phyloP scores from a whole-genome alignment of 106 monocot genomes.

The Platanthera zijinensis region DNA sequence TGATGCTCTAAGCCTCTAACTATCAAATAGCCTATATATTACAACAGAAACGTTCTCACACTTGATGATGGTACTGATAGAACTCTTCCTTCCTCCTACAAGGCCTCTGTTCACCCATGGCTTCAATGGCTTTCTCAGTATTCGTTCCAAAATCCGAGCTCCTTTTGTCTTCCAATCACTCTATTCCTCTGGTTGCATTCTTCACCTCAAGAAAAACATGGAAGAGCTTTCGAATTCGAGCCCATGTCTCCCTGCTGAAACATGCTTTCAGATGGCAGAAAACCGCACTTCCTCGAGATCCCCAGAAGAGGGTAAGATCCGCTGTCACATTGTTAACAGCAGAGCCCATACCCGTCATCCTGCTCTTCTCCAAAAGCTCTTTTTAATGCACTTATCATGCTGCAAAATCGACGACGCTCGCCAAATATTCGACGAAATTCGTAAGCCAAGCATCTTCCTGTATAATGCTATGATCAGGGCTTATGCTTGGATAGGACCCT shows the following conservation, averaged over 20 bases:
- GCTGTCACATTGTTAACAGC: conserved; percentile 18
- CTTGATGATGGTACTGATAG: background rate
- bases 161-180: background rate
- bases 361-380: conserved; percentile 34
- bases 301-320: conserved; percentile 26
- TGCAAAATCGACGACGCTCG: conserved; percentile 25
- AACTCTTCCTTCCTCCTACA: background rate
- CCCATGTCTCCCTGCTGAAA: background rate
- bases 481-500: conserved; percentile 59
- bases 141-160: background rate
- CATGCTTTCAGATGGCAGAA: conserved; percentile 19
- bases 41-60: background rate
- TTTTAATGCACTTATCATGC: conserved; percentile 23
- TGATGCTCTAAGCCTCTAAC: background rate
- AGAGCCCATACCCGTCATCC: conserved; percentile 12
- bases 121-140: background rate
- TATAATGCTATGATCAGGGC: conserved; percentile 75
- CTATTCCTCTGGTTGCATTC: background rate
- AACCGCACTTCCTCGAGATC: conserved; percentile 27
- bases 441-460: conserved; percentile 34
- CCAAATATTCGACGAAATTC: conserved; percentile 43
- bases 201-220: background rate
- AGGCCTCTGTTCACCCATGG: background rate
- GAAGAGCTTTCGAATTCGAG: conserved; percentile 2
- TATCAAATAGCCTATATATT: background rate